These are phyloP conservation scores for Hericium coralloides DNA, from an alignment of 768 basidiomycete species.

Conservation along the genomic window DNA sequence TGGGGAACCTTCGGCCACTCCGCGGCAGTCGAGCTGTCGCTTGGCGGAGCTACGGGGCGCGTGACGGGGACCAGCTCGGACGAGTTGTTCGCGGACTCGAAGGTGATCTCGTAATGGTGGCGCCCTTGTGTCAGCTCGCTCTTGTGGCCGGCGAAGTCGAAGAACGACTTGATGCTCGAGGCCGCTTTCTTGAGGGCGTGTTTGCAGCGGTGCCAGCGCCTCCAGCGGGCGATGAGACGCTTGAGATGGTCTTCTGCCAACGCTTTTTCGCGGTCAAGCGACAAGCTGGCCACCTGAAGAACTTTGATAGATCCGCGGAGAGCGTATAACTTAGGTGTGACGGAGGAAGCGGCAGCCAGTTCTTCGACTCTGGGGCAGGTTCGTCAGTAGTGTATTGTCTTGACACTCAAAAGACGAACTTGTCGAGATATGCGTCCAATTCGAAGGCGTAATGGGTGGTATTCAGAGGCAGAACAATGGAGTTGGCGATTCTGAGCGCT, in stretches of 20 bases:
- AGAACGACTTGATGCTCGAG: neutral
- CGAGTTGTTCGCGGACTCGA: neutral
- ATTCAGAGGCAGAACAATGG: slow-evolving; percentile 53
- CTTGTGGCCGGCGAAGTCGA: neutral
- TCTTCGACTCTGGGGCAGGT: slow-evolving; percentile 37
- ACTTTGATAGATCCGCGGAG: slow-evolving; percentile 12
- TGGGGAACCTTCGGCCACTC: slow-evolving; percentile 3
- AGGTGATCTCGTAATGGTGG: neutral
- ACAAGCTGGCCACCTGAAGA: slow-evolving; percentile 11
- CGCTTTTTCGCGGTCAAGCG: slow-evolving; percentile 11
- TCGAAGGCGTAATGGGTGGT: slow-evolving; percentile 58
- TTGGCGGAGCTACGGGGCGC: neutral
- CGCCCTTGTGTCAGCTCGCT: neutral
- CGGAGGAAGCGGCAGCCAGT: slow-evolving; percentile 5
- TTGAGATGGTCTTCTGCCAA: slow-evolving; percentile 8
- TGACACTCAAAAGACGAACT: slow-evolving; percentile 22
- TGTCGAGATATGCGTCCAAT: slow-evolving; percentile 41
- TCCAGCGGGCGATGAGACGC: neutral
- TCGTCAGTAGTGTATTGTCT: neutral
- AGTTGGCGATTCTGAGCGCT: slow-evolving; percentile 42
- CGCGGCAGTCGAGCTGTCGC: neutral
- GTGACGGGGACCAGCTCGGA: neutral
- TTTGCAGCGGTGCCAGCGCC: neutral
- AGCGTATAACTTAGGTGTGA: slow-evolving; percentile 3
- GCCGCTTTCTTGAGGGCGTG: neutral